A percentile compares a stretch with the other conserved stretches of the same genome.
phyloP scores from a whole-genome alignment of 495 filamentous ascomycete genomes.

The Peziza echinospora region DNA sequence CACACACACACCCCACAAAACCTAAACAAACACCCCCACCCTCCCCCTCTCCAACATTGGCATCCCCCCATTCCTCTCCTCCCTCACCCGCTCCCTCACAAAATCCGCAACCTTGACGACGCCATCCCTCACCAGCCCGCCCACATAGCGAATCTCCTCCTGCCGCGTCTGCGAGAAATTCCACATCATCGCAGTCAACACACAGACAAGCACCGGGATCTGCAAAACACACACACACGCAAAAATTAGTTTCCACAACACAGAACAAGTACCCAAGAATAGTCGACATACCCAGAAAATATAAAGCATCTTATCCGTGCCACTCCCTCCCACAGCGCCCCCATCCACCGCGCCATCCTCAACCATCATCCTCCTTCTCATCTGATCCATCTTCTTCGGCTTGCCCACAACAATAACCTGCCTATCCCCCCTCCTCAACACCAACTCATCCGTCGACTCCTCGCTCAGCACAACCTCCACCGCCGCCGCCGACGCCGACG shows the following conservation, averaged over 20 bases:
- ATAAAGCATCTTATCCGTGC: conserved; percentile 57
- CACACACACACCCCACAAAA: no score
- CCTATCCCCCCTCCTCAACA: conserved; percentile 41
- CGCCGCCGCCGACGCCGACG: no score
- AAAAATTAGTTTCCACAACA: conserved; percentile 15
- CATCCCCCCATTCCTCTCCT: conserved; percentile 21
- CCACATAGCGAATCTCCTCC: conserved; percentile 25
- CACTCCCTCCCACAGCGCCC: conserved; percentile 6
- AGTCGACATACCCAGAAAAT: conserved; percentile 55
- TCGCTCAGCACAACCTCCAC: no score
- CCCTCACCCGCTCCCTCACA: conserved; percentile 11
- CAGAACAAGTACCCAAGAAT: conserved; percentile 13
- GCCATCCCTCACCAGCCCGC: conserved; percentile 25
- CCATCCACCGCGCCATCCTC: background rate
- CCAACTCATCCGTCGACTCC: conserved; percentile 12
- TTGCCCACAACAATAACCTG: conserved; percentile 49
- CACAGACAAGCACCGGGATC: conserved; percentile 40
- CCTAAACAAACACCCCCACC: conserved; percentile 3
- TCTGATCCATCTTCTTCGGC: conserved; percentile 48
- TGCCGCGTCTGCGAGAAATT: conserved; percentile 38
- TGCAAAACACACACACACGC: no score
- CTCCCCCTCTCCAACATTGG: conserved; percentile 21
- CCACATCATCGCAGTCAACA: conserved; percentile 40
- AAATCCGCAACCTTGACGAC: conserved; percentile 20
- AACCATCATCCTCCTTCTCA: conserved; percentile 13